Base-by-base conservation (phyloP, 2,329 filamentous ascomycete genomes). In the Pseudophaeomoniella oleicola region DNA sequence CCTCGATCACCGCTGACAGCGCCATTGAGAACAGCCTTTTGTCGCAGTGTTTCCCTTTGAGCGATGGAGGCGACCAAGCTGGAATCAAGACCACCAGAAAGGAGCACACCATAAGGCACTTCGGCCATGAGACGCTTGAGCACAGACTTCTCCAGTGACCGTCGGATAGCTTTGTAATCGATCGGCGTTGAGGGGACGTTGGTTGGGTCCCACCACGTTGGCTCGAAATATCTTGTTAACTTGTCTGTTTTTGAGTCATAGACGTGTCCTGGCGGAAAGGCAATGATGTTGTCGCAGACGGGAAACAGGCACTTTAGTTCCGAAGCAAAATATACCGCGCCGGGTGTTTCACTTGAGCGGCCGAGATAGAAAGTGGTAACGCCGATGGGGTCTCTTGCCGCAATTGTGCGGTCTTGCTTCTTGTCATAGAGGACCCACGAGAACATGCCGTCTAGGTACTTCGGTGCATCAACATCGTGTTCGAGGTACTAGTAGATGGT, bases 351-450 rank as follows among this genome's bases (percentile, higher is more conserved):
- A 50, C 82, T 92, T 32, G 81, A 82, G 68, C 84, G 84, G 51
- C 90, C 90, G 61, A 94, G 83, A 68, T 98, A 98, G 59, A 98
- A 86, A 44, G 85, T 94, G 47, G 87, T 96, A 59, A 98, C 79
- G 50, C 90, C 90, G 52, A 98, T 94, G 22, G 90, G 90, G 59
- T 98, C 90, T 56, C 90, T 79, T 38, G 90, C 90, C 40, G 90
- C 90, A 54, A 98, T 77, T 44, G 86, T 82, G 48, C 90, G 81
- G 68, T 98, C 82, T 60, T 86, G 77, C 48, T 75, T 79, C 73
- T 93, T 94, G 68, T 98, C 90, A 64, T 94, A 94, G 37, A 98
- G 74, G 39, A 98, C 87, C 66, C 92, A 98, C 12, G 88, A 94
- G 73, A 98, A 98, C 90, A 98, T 98, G 67, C 90, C 90, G 59